These are phyloP conservation scores for Pseudogymnoascus sp. DNA, from an alignment of 2,329 filamentous ascomycete genomes.

Conservation along the genomic window DNA sequence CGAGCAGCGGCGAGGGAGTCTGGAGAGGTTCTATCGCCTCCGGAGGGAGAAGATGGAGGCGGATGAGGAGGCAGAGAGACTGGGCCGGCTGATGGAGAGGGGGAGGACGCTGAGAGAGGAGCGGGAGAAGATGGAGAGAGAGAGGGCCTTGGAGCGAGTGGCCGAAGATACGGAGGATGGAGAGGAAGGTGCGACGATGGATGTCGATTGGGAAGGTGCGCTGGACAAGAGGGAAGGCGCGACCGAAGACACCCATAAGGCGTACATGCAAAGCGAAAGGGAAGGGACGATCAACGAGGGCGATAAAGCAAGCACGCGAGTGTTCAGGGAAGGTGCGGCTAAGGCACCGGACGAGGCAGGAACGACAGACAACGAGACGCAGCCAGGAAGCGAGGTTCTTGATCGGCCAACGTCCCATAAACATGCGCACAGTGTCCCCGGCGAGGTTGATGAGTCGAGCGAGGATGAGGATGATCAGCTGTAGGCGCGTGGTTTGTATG, in stretches of 20 bases:
- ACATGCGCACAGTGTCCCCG: background rate
- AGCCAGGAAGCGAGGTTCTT: background rate
- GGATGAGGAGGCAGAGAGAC: background rate
- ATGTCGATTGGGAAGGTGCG: slow-evolving; percentile 3
- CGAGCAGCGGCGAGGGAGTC: slow-evolving; percentile 65
- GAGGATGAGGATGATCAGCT: slow-evolving; percentile 3
- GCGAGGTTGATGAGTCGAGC: background rate
- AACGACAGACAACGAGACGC: background rate
- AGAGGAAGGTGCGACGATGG: background rate
- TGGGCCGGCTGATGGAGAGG: background rate
- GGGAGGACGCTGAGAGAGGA: background rate
- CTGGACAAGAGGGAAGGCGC: background rate
- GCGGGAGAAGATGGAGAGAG: background rate
- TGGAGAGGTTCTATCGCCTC: slow-evolving; percentile 71
- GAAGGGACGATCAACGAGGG: background rate
- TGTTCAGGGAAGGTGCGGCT: background rate
- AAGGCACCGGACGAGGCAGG: background rate
- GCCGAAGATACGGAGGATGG: background rate
- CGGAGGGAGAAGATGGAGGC: slow-evolving; percentile 33
- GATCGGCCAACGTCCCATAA: background rate
- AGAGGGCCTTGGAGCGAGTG: background rate
- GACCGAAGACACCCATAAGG: background rate
- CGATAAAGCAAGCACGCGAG: background rate
- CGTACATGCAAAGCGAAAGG: background rate
- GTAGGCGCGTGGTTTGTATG: background rate